phyloP scores from a whole-genome alignment of 768 basidiomycete genomes.

The Infundibulicybe gibba region DNA sequence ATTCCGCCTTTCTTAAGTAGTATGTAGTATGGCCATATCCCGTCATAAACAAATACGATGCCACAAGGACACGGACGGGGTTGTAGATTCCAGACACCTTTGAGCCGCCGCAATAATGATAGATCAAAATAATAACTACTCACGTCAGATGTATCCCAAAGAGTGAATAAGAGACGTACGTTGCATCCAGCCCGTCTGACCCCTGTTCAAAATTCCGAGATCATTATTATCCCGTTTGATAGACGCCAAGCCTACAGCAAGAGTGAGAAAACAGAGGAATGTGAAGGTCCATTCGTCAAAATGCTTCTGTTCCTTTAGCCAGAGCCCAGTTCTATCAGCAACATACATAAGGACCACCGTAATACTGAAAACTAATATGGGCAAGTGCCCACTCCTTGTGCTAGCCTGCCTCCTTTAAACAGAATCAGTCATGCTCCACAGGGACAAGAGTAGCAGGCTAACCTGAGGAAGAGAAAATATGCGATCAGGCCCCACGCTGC shows the following conservation, averaged over 20 bases:
- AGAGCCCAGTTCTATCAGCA: constrained; percentile 83
- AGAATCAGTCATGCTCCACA: too few relatives aligned
- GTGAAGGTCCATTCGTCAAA: constrained; percentile 69
- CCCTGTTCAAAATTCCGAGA: constrained; percentile 83
- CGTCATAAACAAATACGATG: constrained; percentile 89
- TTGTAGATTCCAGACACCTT: constrained; percentile 93
- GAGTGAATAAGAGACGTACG: constrained; percentile 38
- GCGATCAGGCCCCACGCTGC: constrained; percentile 51
- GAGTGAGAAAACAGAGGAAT: constrained; percentile 47
- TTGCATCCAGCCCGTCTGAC: constrained; percentile 99
- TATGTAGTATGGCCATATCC: constrained; percentile 89
- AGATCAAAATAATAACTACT: constrained; percentile 84
- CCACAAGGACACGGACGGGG: constrained; percentile 83
- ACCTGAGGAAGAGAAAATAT: constrained; percentile 23
- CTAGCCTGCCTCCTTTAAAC: neutral
- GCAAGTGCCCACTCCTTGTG: constrained; percentile 11
- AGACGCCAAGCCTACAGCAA: constrained; percentile 59
- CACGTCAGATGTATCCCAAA: neutral
- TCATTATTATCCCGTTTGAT: constrained; percentile 76
- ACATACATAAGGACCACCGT: constrained; percentile 66
- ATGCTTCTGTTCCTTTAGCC: constrained; percentile 88
- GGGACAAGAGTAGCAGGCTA: constrained; percentile 10
- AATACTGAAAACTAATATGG: constrained; percentile 62
- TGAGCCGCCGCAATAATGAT: constrained; percentile 89
- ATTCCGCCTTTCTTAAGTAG: constrained; percentile 89